Evolutionary conservation across 2,329 filamentous ascomycete species (phyloP).

Genomic region (Cryphonectria nitschkei): DNA sequence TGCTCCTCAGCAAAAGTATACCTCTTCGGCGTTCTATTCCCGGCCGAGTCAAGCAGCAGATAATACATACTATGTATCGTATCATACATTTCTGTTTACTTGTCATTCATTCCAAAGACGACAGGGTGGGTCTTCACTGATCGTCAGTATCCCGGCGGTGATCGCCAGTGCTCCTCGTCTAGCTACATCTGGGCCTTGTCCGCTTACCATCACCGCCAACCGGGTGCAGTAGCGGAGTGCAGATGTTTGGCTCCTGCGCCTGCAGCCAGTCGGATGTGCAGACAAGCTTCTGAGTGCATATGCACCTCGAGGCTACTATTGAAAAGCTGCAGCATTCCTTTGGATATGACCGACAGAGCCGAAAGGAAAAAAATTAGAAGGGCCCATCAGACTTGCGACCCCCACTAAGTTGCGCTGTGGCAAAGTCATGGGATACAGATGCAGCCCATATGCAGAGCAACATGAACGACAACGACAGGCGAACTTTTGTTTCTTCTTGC

Average conservation of each 20-base stretch:
- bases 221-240: neutral
- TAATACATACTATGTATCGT: neutral
- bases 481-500: neutral
- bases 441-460: neutral
- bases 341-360: neutral
- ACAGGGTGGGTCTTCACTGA: neutral
- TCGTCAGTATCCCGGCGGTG: neutral
- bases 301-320: neutral
- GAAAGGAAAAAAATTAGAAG: neutral
- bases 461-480: neutral
- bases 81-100: neutral
- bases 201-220: neutral
- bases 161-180: neutral
- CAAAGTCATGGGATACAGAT: neutral
- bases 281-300: slow-evolving; percentile 2
- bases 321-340: neutral
- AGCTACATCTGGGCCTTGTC: neutral
- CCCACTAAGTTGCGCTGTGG: neutral
- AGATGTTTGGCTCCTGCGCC: neutral
- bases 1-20: neutral
- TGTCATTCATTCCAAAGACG: neutral
- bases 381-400: neutral
- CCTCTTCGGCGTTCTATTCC: neutral
- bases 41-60: neutral
- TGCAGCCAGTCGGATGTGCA: neutral